Evolutionary conservation across 2,329 filamentous ascomycete genomes (phyloP), one percentile per base, ranked within the genome.

Genomic region (Diaporthe ampelina): DNA sequence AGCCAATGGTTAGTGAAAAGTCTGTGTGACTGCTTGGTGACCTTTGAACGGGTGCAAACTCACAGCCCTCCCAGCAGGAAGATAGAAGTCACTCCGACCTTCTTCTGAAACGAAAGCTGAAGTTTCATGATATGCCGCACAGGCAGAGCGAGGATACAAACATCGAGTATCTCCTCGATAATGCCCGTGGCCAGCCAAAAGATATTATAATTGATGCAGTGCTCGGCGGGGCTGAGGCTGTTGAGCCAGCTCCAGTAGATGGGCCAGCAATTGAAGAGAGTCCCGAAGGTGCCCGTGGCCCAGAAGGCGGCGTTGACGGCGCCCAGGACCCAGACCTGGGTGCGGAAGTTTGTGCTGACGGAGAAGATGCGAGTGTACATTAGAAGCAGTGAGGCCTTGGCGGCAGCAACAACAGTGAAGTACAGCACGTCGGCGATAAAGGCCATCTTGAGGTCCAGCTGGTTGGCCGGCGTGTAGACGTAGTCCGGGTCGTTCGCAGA

Each of bases 331-430:
- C 74, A 76, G 0, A 80, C 72, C 59, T 80, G 79, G 4, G 73
- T 73, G 19, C 79, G 78, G 54, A 82, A 81, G 5, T 74, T 58
- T 0, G 24, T 24, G 58, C 74, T 78, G 15, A 79, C 70, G 54
- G 75, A 76, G 70, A 83, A 83, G 29, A 83, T 79, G 29, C 79
- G 78, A 11, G 79, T 74, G 74, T 83, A 83, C 73, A 83, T 78
- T 52, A 79, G 76, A 8, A 83, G 68, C 26, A 83, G 80, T 0
- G 80, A 81, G 0, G 82, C 69, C 69, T 83, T 83, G 1, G 81
- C 79, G 1, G 81, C 67, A 10, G 76, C 74, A 0, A 79, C 74
- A 6, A 81, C 77, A 10, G 78, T 78, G 35, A 81, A 81, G 63
- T 83, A 83, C 9, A 82, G 74, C 11, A 81, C 73, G 3, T 80